Evolutionary conservation across 371 early-diverging fungal genomes (phyloP).

Genomic region (Coemansia sp.): DNA sequence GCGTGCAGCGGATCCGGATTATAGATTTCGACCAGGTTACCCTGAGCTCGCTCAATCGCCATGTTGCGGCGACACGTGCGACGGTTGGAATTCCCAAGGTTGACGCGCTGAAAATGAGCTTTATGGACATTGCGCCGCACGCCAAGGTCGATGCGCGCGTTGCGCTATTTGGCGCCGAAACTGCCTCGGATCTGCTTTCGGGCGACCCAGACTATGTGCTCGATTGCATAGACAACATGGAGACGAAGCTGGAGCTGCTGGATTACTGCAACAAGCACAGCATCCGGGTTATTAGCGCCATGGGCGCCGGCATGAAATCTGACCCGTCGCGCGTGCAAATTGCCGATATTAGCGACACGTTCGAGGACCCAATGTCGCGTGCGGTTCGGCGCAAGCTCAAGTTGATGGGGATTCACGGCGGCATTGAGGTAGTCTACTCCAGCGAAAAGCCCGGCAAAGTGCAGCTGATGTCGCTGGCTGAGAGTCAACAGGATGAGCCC

Average conservation of each 20-base stretch:
- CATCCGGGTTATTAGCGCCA: conserved; percentile 79
- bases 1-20: conserved; percentile 81
- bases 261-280: conserved; percentile 75
- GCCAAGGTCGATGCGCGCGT: conserved; percentile 74
- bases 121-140: conserved; percentile 75
- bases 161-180: conserved; percentile 70
- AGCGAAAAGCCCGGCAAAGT: conserved; percentile 87
- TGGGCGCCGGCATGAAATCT: conserved; percentile 94
- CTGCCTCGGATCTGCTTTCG: conserved; percentile 67
- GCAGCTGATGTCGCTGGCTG: conserved; percentile 76
- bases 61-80: conserved; percentile 82
- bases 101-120: conserved; percentile 66
- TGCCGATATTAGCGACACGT: conserved; percentile 90
- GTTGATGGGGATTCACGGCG: conserved; percentile 65
- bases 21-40: conserved; percentile 97
- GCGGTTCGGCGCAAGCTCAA: conserved; percentile 75
- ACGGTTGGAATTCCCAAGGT: conserved; percentile 93
- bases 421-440: conserved; percentile 87
- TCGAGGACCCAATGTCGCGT: conserved; percentile 92
- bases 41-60: conserved; percentile 85
- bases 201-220: conserved; percentile 79
- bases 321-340: conserved; percentile 93
- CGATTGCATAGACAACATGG: conserved; percentile 93
- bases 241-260: conserved; percentile 87
- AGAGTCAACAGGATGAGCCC: conserved; percentile 74